phyloP scores from a whole-genome alignment of 495 filamentous ascomycete genomes.

The Neurospora tetraspora region DNA sequence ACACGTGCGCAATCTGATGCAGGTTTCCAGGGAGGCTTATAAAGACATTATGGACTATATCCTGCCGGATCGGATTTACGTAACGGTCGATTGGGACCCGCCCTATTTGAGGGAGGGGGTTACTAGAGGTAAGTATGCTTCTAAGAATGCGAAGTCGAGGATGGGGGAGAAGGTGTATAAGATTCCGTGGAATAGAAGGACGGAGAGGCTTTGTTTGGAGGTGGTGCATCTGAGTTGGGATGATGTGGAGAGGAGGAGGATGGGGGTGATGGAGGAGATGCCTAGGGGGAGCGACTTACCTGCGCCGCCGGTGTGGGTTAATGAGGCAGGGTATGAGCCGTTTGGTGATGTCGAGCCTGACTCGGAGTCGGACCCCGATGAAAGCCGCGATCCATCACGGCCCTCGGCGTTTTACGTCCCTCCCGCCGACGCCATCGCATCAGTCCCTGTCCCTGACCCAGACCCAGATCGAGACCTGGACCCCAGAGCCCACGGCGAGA shows the following conservation, averaged over 20 bases:
- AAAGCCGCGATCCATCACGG: background rate
- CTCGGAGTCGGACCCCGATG: background rate
- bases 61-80: background rate
- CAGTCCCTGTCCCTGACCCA: background rate
- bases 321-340: background rate
- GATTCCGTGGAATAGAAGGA: background rate
- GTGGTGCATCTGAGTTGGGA: background rate
- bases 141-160: background rate
- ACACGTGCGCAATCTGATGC: background rate
- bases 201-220: background rate
- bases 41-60: background rate
- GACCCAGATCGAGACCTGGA: no score
- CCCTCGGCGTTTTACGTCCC: background rate
- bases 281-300: background rate
- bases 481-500: background rate
- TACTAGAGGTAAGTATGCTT: background rate
- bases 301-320: background rate
- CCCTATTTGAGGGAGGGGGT: background rate
- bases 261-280: background rate
- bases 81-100: background rate
- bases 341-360: background rate
- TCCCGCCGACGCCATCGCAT: background rate
- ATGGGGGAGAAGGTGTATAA: background rate
- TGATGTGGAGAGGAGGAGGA: background rate
- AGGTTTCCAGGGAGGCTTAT: background rate